Conservation (phyloP, 345 rosid species). For the Trapa bicornis region DNA sequence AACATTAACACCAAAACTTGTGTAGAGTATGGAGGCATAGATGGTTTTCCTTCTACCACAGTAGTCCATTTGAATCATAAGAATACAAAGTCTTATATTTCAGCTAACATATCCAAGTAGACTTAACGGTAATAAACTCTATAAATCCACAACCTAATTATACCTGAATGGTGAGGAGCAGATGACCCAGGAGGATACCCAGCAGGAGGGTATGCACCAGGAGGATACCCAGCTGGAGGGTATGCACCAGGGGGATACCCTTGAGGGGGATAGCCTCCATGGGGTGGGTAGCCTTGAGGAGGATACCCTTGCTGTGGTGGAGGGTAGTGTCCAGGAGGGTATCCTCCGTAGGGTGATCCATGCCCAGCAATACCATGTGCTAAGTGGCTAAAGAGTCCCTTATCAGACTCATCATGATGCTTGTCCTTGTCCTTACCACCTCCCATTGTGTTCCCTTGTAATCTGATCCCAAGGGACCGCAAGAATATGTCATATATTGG, state of each 20-base stretch:
- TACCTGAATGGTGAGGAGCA: slow-evolving; percentile 66
- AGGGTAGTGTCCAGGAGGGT: slow-evolving; percentile 12
- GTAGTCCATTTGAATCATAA: neutral
- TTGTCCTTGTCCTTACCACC: slow-evolving; percentile 35
- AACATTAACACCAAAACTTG: neutral
- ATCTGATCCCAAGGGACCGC: neutral
- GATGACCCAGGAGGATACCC: slow-evolving; percentile 59
- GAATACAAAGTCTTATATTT: neutral
- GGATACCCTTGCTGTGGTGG: slow-evolving; percentile 5
- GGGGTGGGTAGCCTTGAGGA: slow-evolving; percentile 2
- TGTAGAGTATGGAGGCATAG: neutral
- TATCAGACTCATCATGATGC: slow-evolving; percentile 21
- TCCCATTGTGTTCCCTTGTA: slow-evolving; percentile 30
- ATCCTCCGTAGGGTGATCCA: slow-evolving; percentile 13
- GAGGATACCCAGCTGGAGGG: slow-evolving; percentile 32
- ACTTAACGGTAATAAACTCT: too few relatives aligned
- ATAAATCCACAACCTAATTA: too few relatives aligned
- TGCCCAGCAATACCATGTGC: slow-evolving; percentile 4
- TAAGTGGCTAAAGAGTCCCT: slow-evolving; percentile 36
- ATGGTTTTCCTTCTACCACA: too few relatives aligned
- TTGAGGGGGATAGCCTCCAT: slow-evolving; percentile 14
- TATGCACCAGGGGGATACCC: slow-evolving; percentile 24
- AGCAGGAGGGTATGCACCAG: slow-evolving; percentile 21
- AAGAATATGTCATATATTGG: neutral
- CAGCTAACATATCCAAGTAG: too few relatives aligned